Percentiles rank a stretch among this genome's conserved stretches.
phyloP scores from a whole-genome alignment of 805 yeast genomes.

The Myxozyma melibiosi region DNA sequence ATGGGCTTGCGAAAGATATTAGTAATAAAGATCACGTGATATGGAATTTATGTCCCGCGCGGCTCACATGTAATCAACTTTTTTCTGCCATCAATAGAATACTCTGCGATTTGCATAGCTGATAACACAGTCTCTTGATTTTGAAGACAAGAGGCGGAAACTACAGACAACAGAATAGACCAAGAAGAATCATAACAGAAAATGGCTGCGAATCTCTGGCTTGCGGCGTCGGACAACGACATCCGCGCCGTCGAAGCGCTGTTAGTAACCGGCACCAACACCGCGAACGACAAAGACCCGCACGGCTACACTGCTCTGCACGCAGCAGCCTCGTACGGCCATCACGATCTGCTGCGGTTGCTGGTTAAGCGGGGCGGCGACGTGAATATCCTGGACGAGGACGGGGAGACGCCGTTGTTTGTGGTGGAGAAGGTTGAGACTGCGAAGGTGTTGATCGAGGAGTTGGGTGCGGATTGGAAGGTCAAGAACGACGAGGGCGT shows the following conservation, averaged over 20 bases:
- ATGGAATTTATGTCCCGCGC: too few relatives aligned
- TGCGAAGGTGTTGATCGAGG: slow-evolving; percentile 69
- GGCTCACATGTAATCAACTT: too few relatives aligned
- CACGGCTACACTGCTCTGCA: slow-evolving; percentile 97
- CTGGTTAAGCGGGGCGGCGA: slow-evolving; percentile 69
- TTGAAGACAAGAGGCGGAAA: too few relatives aligned
- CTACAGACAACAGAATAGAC: too few relatives aligned
- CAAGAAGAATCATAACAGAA: neutral
- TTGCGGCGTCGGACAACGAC: slow-evolving; percentile 89
- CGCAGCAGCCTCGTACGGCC: slow-evolving; percentile 96
- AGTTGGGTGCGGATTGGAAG: slow-evolving; percentile 65
- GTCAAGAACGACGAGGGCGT: slow-evolving; percentile 71
- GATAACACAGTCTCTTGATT: too few relatives aligned
- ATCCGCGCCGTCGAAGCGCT: slow-evolving; percentile 57
- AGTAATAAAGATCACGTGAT: too few relatives aligned
- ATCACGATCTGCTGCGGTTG: slow-evolving; percentile 62
- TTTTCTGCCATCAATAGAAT: too few relatives aligned
- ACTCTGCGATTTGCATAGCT: too few relatives aligned
- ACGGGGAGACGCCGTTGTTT: slow-evolving; percentile 95
- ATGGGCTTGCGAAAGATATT: too few relatives aligned
- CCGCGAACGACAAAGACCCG: slow-evolving; percentile 78
- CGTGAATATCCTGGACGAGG: slow-evolving; percentile 77
- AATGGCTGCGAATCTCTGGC: slow-evolving; percentile 69
- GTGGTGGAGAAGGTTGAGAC: slow-evolving; percentile 73
- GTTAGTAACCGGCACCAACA: slow-evolving; percentile 53